Base-by-base conservation (phyloP, 139 green algal species). In the Desmodesmus armatus region DNA sequence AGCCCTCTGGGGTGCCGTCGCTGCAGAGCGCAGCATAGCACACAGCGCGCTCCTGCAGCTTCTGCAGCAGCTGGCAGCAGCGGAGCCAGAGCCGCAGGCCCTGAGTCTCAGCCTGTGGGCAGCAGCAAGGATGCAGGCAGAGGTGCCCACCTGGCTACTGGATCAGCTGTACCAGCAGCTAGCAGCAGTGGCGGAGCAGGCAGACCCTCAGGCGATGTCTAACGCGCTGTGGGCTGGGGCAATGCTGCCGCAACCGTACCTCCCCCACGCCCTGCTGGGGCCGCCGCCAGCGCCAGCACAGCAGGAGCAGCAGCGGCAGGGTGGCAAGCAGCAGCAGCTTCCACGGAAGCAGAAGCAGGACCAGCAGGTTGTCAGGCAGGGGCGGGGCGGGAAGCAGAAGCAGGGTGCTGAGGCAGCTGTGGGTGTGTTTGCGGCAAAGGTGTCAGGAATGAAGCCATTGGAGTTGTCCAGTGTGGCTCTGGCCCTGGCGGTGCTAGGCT, bases 171-270 rank as follows among this genome's bases (percentile, higher is more conserved):
- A 35, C 2, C 35, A 51, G 13, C 37, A 63, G 1, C 23, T 80
- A 17, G 76, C 76, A 29, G 37, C 17, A 25, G 33, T 29, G 37
- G 21, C 55, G 3, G 25, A 27, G 13, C 9, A 23, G 19, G 55
- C 76, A 27, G 76, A 72, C 25, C 53, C 76, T 17, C 76, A 82
- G 76, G 76, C 53, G 25, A 7, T 72, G 2, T 40, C 76, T 4
- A 82, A 82, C 40, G 55, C 55, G 13, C 40, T 82, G 51, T 82
- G 76, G 76, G 76, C 76, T 23, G 76, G 37, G 1, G 31, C n/a
- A 25, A 72, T 21, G 21, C 33, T 82, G 53, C 62, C 23, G 1
- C 37, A 35, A 5, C 40, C 35, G 1, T 82, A 67, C 25, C 31
- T 82, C 17, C 53, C 76, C 0, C 25, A 19, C 35, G 37, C 53